These are phyloP conservation scores for Neospermospora avenae DNA, from an alignment of 2,329 filamentous ascomycete genomes.

Conservation along the genomic window DNA sequence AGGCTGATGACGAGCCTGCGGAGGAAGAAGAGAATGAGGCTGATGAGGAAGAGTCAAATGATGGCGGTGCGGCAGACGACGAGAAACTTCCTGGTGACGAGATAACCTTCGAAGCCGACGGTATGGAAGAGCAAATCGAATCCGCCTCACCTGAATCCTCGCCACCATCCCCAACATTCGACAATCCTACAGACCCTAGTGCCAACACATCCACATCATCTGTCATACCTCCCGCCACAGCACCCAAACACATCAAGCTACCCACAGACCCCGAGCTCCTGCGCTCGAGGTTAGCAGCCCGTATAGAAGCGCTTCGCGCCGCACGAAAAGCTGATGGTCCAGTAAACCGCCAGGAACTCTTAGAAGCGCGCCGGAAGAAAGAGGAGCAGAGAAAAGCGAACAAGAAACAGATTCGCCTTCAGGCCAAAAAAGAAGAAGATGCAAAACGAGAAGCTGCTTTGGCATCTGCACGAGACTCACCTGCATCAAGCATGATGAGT, in stretches of 20 bases:
- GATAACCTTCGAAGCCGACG: constrained; percentile 46
- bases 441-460: constrained; percentile 60
- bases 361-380: constrained; percentile 84
- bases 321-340: constrained; percentile 83
- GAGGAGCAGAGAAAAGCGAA: constrained; percentile 81
- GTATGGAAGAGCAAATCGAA: constrained; percentile 44
- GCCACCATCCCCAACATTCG: constrained; percentile 59
- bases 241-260: constrained; percentile 63
- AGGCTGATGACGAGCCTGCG: constrained; percentile 14
- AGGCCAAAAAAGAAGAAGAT: constrained; percentile 79
- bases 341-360: constrained; percentile 85
- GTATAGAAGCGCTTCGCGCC: constrained; percentile 80
- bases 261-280: constrained; percentile 72
- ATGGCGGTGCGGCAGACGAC: constrained; percentile 23
- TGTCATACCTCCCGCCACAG: constrained; percentile 55
- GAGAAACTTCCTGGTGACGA: constrained; percentile 32
- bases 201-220: constrained; percentile 69
- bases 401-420: constrained; percentile 78
- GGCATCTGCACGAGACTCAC: constrained; percentile 57
- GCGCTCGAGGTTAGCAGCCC: constrained; percentile 73
- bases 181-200: constrained; percentile 50
- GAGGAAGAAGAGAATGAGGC: constrained; percentile 22
- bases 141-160: constrained; percentile 45
- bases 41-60: constrained; percentile 5
- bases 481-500: constrained; percentile 51